These are phyloP conservation scores for Symbiodinium pilosum DNA, from an alignment of 73 alveolate species.

Conservation along the genomic window DNA sequence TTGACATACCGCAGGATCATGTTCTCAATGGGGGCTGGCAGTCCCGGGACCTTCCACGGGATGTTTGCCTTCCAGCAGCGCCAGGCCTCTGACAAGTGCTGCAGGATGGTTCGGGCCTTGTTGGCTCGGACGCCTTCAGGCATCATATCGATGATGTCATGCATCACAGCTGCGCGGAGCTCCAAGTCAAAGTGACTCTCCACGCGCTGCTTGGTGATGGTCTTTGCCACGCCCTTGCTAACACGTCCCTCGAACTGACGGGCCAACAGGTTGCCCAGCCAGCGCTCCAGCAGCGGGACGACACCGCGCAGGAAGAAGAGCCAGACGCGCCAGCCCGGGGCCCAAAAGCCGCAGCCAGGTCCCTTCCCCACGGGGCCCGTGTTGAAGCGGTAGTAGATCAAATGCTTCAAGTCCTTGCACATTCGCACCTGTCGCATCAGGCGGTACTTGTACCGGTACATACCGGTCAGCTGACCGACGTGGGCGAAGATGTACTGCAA, in stretches of 20 bases:
- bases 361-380: slow-evolving; percentile 99
- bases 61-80: slow-evolving; percentile 99
- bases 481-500: slow-evolving; percentile 99
- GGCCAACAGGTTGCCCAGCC: slow-evolving; percentile 99
- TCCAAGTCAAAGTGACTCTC: slow-evolving; percentile 99
- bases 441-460: slow-evolving; percentile 99
- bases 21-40: slow-evolving; percentile 99
- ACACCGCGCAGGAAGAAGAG: slow-evolving; percentile 99
- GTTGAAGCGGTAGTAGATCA: slow-evolving; percentile 99
- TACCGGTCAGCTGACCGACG: slow-evolving; percentile 99
- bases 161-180: slow-evolving; percentile 99
- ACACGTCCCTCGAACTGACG: slow-evolving; percentile 99
- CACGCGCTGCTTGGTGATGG: slow-evolving; percentile 99
- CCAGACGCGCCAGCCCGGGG: slow-evolving; percentile 99
- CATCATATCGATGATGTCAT: slow-evolving; percentile 99
- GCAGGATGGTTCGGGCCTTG: slow-evolving; percentile 99
- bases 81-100: slow-evolving; percentile 99
- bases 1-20: slow-evolving; percentile 99
- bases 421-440: slow-evolving; percentile 99
- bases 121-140: slow-evolving; percentile 99
- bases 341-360: slow-evolving; percentile 99
- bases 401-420: slow-evolving; percentile 99
- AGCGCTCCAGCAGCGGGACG: slow-evolving; percentile 99
- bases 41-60: slow-evolving; percentile 99
- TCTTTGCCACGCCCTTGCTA: slow-evolving; percentile 99